Evolutionary conservation across 2,329 filamentous ascomycete genomes (phyloP), one percentile per base, ranked within the genome.

Genomic region (Alternaria postmessia): DNA sequence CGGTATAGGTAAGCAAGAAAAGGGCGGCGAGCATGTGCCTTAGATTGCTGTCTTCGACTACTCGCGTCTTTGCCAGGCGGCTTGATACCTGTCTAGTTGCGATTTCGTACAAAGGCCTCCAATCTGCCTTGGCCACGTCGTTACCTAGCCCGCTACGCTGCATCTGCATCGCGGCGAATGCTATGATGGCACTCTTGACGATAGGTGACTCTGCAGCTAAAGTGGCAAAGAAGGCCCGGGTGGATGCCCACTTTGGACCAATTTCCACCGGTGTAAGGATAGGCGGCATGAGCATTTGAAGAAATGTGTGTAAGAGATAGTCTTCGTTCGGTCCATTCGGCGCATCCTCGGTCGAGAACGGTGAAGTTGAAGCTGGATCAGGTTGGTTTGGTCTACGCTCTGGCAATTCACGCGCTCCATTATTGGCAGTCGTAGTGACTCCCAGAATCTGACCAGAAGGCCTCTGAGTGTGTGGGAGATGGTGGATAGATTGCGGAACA

Each of bases 1-100:
- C 84, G 22, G 84, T 82, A 60, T 86, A 87, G 48, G 83, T 84
- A 3, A 87, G 77, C 57, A 87, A 82, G 72, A 87, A 87, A 8
- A 86, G 67, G 0, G 84, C 79, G 1, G 83, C 83, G 6, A 87
- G 77, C 4, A 85, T 73, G 39, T 83, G 74, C 60, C 84, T 80
- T 24, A 77, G 58, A 36, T 64, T 68, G 30, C 39, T 62, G 1
- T 57, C 61, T 26, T 63, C 64, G 5, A 53, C 59, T 22, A 67
- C 66, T 30, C 61, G 51, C 36, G 43, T 66, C 34, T 64, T 68
- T 26, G 43, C 54, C 42, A 69, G 64, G n/a, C 61, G 55, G 32
- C 51, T 55, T 28, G 71, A 66, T 7, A 78, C 59, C n/a, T 74
- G 67, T 42, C 67, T 63, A 3, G 70, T 64, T 47, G 75, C 72